These are phyloP conservation scores for Ceratorhiza oryzae-sativae DNA, from an alignment of 1,284 basidiomycete species.

Conservation along the genomic window DNA sequence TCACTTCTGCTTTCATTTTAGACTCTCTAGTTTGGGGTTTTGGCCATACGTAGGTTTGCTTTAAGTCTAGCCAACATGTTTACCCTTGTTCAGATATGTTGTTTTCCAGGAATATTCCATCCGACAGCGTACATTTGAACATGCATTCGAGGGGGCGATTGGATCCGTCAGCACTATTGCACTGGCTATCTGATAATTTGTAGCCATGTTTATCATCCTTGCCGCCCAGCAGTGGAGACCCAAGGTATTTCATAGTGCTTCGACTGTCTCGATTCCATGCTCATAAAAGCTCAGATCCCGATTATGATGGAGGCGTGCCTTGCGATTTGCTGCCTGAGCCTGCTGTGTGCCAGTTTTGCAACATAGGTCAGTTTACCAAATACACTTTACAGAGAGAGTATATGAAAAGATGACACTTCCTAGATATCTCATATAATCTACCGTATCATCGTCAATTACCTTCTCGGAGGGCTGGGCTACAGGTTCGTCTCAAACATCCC, in stretches of 20 bases:
- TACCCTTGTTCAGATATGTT: slow-evolving; percentile 44
- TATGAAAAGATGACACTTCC: background rate
- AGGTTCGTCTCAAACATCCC: background rate
- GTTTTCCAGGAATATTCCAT: slow-evolving; percentile 48
- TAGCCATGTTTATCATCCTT: slow-evolving; percentile 34
- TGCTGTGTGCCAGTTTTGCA: slow-evolving; percentile 41
- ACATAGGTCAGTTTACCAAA: background rate
- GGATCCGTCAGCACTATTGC: slow-evolving; percentile 40
- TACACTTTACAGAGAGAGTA: background rate
- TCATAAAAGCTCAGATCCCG: slow-evolving; percentile 18
- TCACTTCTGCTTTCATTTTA: slow-evolving; percentile 14
- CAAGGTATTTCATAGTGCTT: slow-evolving; percentile 1
- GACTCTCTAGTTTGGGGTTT: slow-evolving; percentile 40
- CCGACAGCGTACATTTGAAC: slow-evolving; percentile 42
- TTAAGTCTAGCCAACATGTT: background rate
- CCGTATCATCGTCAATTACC: slow-evolving; percentile 41
- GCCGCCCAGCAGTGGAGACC: slow-evolving; percentile 38
- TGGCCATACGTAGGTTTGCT: slow-evolving; percentile 11
- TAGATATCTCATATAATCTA: slow-evolving; percentile 42
- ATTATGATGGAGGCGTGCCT: slow-evolving; percentile 37
- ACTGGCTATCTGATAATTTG: slow-evolving; percentile 37
- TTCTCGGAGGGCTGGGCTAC: slow-evolving; percentile 43
- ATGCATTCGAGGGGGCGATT: slow-evolving; percentile 31
- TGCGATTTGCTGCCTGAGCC: slow-evolving; percentile 20
- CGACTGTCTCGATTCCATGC: background rate